Evolutionary conservation across 768 basidiomycete genomes (phyloP).

Genomic region (Mycena kentingensis): DNA sequence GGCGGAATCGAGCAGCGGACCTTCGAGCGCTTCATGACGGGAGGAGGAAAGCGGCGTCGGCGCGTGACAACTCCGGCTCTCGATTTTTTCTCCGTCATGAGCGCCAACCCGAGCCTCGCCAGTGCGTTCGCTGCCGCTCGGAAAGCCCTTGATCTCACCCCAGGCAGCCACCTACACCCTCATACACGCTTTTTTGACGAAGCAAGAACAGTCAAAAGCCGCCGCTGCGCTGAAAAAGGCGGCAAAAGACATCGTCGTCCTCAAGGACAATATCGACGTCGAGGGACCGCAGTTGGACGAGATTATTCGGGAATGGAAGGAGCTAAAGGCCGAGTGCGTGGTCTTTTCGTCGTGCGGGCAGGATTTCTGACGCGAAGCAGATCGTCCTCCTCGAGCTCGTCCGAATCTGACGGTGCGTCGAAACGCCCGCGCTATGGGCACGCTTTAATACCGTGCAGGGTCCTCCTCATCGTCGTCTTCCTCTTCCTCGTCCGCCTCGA

Average conservation of each 20-base stretch:
- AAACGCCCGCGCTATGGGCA: conserved; percentile 11
- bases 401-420: conserved; percentile 18
- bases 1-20: conserved; percentile 27
- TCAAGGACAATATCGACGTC: conserved; percentile 54
- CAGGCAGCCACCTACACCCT: conserved; percentile 70
- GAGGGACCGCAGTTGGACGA: conserved; percentile 61
- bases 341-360: conserved; percentile 8
- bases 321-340: conserved; percentile 22
- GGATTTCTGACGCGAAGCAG: conserved; percentile 27
- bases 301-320: conserved; percentile 69
- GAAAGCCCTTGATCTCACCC: conserved; percentile 9
- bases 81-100: conserved; percentile 40
- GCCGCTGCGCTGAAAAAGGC: conserved; percentile 77
- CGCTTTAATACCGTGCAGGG: conserved; percentile 3
- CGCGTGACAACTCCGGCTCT: background rate
- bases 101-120: conserved; percentile 49
- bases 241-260: conserved; percentile 58
- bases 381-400: conserved; percentile 30
- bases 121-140: conserved; percentile 38
- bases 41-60: background rate
- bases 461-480: conserved; percentile 13
- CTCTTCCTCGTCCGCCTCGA: conserved; percentile 6
- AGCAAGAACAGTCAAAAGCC: conserved; percentile 66
- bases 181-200: conserved; percentile 71
- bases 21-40: conserved; percentile 65